Evolutionary conservation across 176 grass and related monocot species (phyloP).

Genomic region (Juncus inflexus): DNA sequence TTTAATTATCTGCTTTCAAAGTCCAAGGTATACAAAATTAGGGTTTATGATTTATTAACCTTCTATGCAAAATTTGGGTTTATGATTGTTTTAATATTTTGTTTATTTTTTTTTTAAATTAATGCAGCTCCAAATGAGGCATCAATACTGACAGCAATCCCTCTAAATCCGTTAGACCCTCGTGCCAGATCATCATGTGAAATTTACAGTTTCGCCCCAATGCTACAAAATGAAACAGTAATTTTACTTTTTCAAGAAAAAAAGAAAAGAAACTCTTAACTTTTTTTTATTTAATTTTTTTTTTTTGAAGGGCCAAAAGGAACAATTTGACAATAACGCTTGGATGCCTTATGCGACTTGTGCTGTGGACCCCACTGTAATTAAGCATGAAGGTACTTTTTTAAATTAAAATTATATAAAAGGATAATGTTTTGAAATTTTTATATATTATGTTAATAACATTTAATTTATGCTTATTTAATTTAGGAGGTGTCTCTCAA

Average conservation of each 20-base stretch:
- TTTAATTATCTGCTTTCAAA: too few relatives aligned
- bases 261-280: not conserved
- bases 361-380: not conserved
- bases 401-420: not conserved
- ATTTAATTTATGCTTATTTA: conserved; percentile 3
- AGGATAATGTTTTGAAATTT: not conserved
- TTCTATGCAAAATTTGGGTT: too few relatives aligned
- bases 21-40: too few relatives aligned
- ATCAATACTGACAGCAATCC: conserved; percentile 26
- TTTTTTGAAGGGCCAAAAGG: not conserved
- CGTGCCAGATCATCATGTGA: not conserved
- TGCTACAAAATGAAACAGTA: conserved; percentile 12
- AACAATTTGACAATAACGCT: conserved; percentile 13
- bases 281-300: conserved; percentile 3
- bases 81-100: too few relatives aligned
- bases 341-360: conserved; percentile 26
- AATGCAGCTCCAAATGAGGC: conserved; percentile 19
- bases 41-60: too few relatives aligned
- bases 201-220: not conserved
- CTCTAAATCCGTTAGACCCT: conserved; percentile 14
- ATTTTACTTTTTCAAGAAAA: not conserved
- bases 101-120: conserved; percentile 13
- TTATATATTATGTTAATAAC: not conserved
- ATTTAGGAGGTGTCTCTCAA: not conserved
- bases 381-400: conserved; percentile 7